Evolutionary conservation across 768 basidiomycete genomes (phyloP).

Genomic region (Leccinum rimulosum): DNA sequence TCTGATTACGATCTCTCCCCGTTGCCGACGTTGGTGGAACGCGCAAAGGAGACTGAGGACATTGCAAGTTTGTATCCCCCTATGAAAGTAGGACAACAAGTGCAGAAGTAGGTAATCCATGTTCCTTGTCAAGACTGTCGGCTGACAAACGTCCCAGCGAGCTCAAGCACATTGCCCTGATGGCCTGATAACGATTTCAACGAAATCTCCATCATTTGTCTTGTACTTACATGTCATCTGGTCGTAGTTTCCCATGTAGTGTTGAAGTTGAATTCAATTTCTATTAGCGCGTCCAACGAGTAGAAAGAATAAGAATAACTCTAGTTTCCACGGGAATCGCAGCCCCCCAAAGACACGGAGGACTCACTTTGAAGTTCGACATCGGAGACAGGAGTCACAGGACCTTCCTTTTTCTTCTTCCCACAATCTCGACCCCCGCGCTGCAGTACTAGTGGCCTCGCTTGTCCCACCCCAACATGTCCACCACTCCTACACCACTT

Average conservation of each 20-base stretch:
- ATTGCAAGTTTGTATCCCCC: slow-evolving; percentile 48
- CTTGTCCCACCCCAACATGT: too few species aligned
- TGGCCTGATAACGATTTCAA: slow-evolving; percentile 47
- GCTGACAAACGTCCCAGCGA: slow-evolving; percentile 49
- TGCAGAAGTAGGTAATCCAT: slow-evolving; percentile 59
- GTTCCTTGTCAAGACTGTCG: not conserved
- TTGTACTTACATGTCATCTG: too few species aligned
- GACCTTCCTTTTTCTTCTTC: too few species aligned
- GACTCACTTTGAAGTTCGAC: slow-evolving; percentile 77
- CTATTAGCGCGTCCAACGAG: not conserved
- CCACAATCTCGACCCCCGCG: too few species aligned
- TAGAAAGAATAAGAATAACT: not conserved
- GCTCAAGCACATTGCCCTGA: slow-evolving; percentile 75
- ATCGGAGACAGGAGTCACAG: slow-evolving; percentile 43
- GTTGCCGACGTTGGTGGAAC: slow-evolving; percentile 50
- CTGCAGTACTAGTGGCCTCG: too few species aligned
- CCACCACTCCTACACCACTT: too few species aligned
- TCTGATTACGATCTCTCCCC: slow-evolving; percentile 79
- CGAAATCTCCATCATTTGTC: not conserved
- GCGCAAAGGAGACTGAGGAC: slow-evolving; percentile 39
- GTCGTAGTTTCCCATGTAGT: not conserved
- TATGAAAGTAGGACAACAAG: slow-evolving; percentile 89
- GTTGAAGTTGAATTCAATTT: slow-evolving; percentile 40
- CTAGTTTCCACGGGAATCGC: slow-evolving; percentile 24
- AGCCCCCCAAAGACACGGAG: slow-evolving; percentile 57